Percentiles rank a stretch among this genome's conserved stretches.
phyloP scores from a whole-genome alignment of 2,329 filamentous ascomycete species.

The Tolypocladium cylindrosporum region DNA sequence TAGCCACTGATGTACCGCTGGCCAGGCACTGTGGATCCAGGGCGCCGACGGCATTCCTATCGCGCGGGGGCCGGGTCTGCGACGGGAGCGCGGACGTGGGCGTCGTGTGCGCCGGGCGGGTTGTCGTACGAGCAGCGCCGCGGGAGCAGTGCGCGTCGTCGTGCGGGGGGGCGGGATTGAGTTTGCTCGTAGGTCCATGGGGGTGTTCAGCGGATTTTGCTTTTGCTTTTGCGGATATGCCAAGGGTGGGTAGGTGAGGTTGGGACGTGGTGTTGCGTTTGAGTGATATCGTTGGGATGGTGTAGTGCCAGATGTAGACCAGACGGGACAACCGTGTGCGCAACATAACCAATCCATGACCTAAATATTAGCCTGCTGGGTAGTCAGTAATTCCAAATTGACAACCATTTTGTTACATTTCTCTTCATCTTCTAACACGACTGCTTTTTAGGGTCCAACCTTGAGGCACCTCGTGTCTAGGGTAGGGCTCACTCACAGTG shows the following conservation, averaged over 20 bases:
- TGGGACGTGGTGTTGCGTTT: not conserved
- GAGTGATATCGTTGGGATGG: not conserved
- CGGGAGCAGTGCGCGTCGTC: not conserved
- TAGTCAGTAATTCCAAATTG: not conserved
- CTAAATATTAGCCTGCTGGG: no score
- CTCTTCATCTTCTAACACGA: no score
- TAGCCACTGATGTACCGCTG: not conserved
- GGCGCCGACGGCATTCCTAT: not conserved
- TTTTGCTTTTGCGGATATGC: not conserved
- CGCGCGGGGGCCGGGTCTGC: not conserved
- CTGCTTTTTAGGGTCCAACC: no score
- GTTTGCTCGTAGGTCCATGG: not conserved
- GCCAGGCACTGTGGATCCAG: not conserved
- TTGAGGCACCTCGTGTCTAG: no score
- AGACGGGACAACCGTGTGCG: not conserved
- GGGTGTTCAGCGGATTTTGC: not conserved
- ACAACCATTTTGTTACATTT: not conserved
- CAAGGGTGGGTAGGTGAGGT: no score
- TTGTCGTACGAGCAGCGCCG: not conserved
- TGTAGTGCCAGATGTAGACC: not conserved
- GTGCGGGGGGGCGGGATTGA: not conserved
- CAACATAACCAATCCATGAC: not conserved
- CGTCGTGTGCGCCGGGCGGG: not conserved
- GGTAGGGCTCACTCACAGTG: no score
- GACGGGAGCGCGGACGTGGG: not conserved